Evolutionary conservation across 257 asterid species (phyloP), one percentile per base, ranked within the genome.

Genomic region (Fraxinus quadrangulata): DNA sequence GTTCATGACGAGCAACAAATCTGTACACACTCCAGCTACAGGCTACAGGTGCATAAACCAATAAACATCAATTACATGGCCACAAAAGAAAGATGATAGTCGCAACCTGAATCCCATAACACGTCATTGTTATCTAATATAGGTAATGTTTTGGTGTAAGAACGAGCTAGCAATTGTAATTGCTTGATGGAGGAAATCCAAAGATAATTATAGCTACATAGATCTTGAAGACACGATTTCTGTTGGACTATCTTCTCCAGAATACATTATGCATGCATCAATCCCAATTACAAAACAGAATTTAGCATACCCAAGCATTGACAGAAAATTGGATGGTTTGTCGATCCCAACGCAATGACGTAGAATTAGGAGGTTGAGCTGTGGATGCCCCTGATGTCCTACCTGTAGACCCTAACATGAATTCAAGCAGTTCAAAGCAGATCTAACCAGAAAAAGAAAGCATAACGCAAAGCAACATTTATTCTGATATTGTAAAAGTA

Each of bases 301-400:
- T 45, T 77, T 69, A 81, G 78, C 87, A 71, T 91, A 95, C 99
- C 99, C 99, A 95, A 79, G 99, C 97, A 83, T 93, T 92, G 83
- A 93, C 95, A 30, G 98, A 89, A 84, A 95, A 91, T 70, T 84
- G 97, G 72, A 92, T 85, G 74, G 97, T 92, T 54, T 86, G 92
- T 33, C 70, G 87, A 86, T 95, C 91, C 96, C 94, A 91, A 65
- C 85, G 91, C 83, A 93, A 82, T 74, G 96, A 83, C 21, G 86
- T 72, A 66, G 98, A 70, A 78, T 77, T 84, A 6, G 92, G 83
- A 83, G 95, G 88, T 75, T 93, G 82, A 72, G 88, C 75, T 36
- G 92, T 67, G 24, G 95, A 83, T 74, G 93, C 65, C 75, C 90
- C 96, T 12, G 95, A 75, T 56, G 97, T 82, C 86, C 98, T 89